phyloP scores from a whole-genome alignment of 2,329 filamentous ascomycete species.

The Trichoderma aggressivum region DNA sequence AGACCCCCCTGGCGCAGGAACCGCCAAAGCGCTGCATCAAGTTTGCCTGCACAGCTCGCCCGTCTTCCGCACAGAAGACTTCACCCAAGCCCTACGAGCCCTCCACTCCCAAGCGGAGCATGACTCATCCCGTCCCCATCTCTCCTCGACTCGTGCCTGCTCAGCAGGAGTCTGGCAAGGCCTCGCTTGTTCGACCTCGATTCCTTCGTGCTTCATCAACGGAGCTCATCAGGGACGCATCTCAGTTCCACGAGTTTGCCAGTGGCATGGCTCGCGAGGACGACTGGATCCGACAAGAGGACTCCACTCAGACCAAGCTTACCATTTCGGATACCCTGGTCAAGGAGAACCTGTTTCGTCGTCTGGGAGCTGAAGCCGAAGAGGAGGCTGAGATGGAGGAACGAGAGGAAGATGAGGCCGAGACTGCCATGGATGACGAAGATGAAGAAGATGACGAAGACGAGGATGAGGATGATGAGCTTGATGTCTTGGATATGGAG shows the following conservation, averaged over 20 bases:
- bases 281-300: slow-evolving; percentile 79
- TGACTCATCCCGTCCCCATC: slow-evolving; percentile 23
- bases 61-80: slow-evolving; percentile 40
- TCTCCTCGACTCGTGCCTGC: slow-evolving; percentile 25
- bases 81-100: slow-evolving; percentile 31
- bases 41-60: slow-evolving; percentile 66
- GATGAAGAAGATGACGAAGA: slow-evolving; percentile 47
- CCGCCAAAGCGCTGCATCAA: slow-evolving; percentile 63
- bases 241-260: slow-evolving; percentile 86
- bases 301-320: slow-evolving; percentile 63
- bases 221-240: slow-evolving; percentile 54
- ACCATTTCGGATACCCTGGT: slow-evolving; percentile 86
- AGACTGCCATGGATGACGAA: slow-evolving; percentile 35
- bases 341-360: slow-evolving; percentile 85
- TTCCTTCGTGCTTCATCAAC: slow-evolving; percentile 50
- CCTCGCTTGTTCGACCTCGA: slow-evolving; percentile 34
- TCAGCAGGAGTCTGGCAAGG: slow-evolving; percentile 25
- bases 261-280: slow-evolving; percentile 78
- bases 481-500: slow-evolving; percentile 47
- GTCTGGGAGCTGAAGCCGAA: slow-evolving; percentile 83
- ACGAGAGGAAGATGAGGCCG: slow-evolving; percentile 50
- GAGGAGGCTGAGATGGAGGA: slow-evolving; percentile 78
- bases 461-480: slow-evolving; percentile 37
- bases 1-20: slow-evolving; percentile 32
- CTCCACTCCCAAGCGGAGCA: slow-evolving; percentile 32